Conservation (phyloP, 345 rosid genomes). For the Acer saccharum region DNA sequence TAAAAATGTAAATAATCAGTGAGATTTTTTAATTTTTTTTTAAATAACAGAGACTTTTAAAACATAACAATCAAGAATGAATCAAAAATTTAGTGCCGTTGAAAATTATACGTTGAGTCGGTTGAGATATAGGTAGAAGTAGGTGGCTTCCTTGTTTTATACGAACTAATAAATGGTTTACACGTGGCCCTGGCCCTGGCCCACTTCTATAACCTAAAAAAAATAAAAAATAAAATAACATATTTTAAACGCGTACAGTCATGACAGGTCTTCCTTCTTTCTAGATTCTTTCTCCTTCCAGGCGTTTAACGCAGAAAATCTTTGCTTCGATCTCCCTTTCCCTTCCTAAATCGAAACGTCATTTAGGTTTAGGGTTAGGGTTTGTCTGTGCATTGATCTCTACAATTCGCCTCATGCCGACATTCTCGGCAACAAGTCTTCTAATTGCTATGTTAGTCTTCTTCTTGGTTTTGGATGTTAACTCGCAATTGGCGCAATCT, state of each 20-base stretch:
- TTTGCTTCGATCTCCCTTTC: slow-evolving; percentile 4
- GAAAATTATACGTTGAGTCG: neutral
- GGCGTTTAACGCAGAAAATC: neutral
- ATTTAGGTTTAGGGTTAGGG: slow-evolving; percentile 7
- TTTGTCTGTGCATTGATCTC: neutral
- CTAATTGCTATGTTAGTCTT: slow-evolving; percentile 15
- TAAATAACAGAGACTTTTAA: no score
- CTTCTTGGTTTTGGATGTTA: slow-evolving; percentile 10
- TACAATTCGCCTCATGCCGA: slow-evolving; percentile 16
- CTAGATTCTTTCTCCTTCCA: neutral
- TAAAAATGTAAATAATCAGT: no score
- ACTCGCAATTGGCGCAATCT: slow-evolving; percentile 32
- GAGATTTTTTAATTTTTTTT: no score
- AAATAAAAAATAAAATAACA: neutral
- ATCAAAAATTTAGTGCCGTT: neutral
- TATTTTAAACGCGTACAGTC: neutral
- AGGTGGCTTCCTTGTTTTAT: neutral
- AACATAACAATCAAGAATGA: no score
- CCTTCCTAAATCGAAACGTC: slow-evolving; percentile 4
- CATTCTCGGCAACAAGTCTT: slow-evolving; percentile 13
- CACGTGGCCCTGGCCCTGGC: neutral
- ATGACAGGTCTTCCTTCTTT: neutral
- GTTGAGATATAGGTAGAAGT: neutral
- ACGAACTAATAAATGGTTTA: neutral
- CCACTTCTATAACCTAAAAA: neutral